These are phyloP conservation scores for Euphorbia schlechtendalii DNA, from an alignment of 441 rosid genomes.

Conservation along the genomic window DNA sequence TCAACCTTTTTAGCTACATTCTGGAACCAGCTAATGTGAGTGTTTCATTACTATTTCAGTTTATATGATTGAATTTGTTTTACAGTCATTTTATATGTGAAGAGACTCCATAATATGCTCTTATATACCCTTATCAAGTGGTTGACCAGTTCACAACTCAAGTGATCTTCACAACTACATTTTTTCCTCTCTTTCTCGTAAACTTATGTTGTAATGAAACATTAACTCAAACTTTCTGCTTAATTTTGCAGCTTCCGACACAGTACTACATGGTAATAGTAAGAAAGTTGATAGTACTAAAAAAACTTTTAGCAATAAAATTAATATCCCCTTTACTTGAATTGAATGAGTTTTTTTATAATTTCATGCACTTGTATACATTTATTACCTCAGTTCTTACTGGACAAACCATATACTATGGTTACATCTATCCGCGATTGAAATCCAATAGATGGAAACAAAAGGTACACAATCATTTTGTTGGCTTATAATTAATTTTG, in stretches of 20 bases:
- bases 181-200: too few relatives aligned
- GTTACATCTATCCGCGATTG: slow-evolving; percentile 47
- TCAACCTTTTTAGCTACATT: slow-evolving; percentile 67
- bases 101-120: not conserved
- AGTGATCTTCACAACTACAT: not conserved
- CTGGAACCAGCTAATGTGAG: slow-evolving; percentile 87
- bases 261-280: slow-evolving; percentile 79
- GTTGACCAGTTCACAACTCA: too few relatives aligned
- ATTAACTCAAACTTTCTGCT: slow-evolving; percentile 17
- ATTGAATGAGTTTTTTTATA: not conserved
- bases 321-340: slow-evolving; percentile 15
- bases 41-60: not conserved
- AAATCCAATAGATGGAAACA: slow-evolving; percentile 26
- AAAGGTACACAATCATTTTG: slow-evolving; percentile 31
- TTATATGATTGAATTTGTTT: not conserved
- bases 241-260: slow-evolving; percentile 78
- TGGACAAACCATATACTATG: slow-evolving; percentile 59
- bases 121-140: not conserved
- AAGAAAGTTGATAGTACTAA: slow-evolving; percentile 12
- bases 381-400: slow-evolving; percentile 43
- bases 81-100: not conserved
- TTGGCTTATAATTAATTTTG: not conserved
- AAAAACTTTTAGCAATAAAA: not conserved
- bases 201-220: not conserved
- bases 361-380: slow-evolving; percentile 51